These are phyloP conservation scores for Rhizopogon rudus DNA, from an alignment of 768 basidiomycete species.

Conservation along the genomic window DNA sequence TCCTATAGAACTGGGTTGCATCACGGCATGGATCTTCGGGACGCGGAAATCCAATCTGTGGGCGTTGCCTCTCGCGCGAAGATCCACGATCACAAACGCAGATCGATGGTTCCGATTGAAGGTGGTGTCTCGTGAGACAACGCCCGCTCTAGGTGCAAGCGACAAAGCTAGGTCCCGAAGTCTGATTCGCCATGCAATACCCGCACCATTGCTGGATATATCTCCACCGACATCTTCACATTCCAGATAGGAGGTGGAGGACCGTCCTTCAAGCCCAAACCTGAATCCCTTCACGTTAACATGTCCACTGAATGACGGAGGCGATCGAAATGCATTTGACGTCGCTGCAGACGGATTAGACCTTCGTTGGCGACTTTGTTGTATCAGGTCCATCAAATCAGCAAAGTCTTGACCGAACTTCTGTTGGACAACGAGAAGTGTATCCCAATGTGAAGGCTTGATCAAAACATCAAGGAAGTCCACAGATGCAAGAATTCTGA, in stretches of 20 bases:
- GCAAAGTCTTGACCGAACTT: constrained; percentile 90
- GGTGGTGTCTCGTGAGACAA: constrained; percentile 28
- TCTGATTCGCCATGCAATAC: constrained; percentile 60
- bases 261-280: constrained; percentile 68
- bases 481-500: constrained; percentile 56
- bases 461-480: constrained; percentile 70
- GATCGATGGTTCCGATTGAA: constrained; percentile 63
- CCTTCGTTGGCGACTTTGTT: constrained; percentile 45
- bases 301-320: constrained; percentile 40
- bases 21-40: constrained; percentile 83
- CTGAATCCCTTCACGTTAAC: constrained; percentile 77
- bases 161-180: constrained; percentile 81
- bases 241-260: constrained; percentile 71
- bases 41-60: constrained; percentile 48
- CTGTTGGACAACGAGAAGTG: constrained; percentile 75
- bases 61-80: constrained; percentile 40
- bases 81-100: constrained; percentile 82
- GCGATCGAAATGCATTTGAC: constrained; percentile 10
- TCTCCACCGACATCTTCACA: constrained; percentile 70
- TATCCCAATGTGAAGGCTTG: constrained; percentile 82
- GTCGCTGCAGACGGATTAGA: constrained; percentile 6
- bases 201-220: constrained; percentile 37
- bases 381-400: constrained; percentile 65
- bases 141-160: constrained; percentile 55
- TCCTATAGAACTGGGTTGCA: constrained; percentile 91